Base-by-base conservation (phyloP, 2,329 filamentous ascomycete genomes). In the Colletotrichum tanaceti region DNA sequence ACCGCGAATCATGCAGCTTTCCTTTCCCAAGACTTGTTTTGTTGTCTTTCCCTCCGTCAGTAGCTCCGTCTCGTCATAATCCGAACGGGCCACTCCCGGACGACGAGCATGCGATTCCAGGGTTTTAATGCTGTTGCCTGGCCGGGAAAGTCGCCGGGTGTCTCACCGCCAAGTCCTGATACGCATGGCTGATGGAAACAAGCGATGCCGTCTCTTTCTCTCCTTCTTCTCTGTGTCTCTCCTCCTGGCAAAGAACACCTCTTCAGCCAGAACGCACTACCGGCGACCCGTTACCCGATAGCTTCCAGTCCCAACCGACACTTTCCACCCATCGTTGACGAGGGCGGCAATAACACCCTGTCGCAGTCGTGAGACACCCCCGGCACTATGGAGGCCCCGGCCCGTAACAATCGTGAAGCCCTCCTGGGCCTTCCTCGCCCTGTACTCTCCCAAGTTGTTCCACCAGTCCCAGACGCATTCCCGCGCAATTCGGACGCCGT, bases 331-430 rank as follows among this genome's bases (percentile, higher is more conserved):
- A 69, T 95, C 92, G 52, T 87, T 85, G 46, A 90, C 85, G 49
- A 98, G 82, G 75, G 90, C 90, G 74, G 89, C 90, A 54, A 87
- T 90, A n/a, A 98, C 94, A 18, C 92, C 91, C 65, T 91, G 91
- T 5, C 94, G 91, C 68, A 98, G 78, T 72, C 89, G 90, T 1
- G 91, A 93, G 63, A 87, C 90, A 0, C 94, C 93, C 60, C 91
- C 89, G 54, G 89, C 86, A 73, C 89, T 96, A 79, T 98, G 95
- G 62, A 86, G 85, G 1, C 95, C 95, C 16, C 90, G 77, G 0
- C 95, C 95, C 3, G 94, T 97, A 62, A 98, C 87, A 68, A 98
- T 90, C 46, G 86, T 88, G 74, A 91, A 94, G 0, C 89, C 83
- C 22, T 82, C 82, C 74, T 85, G 82, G 22, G 84, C 81, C 70